phyloP scores from a whole-genome alignment of 2,329 filamentous ascomycete genomes.

The Scytalidium sp. region DNA sequence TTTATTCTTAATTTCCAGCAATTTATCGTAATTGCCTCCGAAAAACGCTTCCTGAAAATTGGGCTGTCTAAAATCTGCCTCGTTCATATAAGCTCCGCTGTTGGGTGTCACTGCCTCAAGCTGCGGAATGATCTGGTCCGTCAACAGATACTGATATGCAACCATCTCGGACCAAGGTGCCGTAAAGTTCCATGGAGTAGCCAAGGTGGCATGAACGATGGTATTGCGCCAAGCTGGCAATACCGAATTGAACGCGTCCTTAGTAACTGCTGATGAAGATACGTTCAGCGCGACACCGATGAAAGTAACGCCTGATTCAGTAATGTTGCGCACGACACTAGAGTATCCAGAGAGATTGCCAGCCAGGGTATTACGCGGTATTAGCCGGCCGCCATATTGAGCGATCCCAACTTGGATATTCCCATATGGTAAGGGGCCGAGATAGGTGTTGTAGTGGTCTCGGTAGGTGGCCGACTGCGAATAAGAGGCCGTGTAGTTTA shows the following conservation, averaged over 20 bases:
- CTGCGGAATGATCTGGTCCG: constrained; percentile 27
- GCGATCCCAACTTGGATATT: constrained; percentile 24
- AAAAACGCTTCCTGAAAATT: constrained; percentile 43
- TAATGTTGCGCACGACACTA: constrained; percentile 29
- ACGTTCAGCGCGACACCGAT: constrained; percentile 32
- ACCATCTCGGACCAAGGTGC: constrained; percentile 25
- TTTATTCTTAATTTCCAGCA: constrained; percentile 45
- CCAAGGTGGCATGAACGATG: constrained; percentile 30
- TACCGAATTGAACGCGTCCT: constrained; percentile 31
- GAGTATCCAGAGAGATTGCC: constrained; percentile 18
- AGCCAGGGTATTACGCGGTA: constrained; percentile 33
- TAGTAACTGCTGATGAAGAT: constrained; percentile 8
- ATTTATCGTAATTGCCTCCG: constrained; percentile 39
- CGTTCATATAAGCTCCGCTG: constrained; percentile 47
- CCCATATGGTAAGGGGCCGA: constrained; percentile 25
- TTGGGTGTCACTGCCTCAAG: constrained; percentile 37
- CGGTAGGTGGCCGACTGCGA: constrained; percentile 18
- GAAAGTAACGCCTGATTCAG: constrained; percentile 29
- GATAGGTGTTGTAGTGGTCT: constrained; percentile 29
- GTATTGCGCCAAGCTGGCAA: constrained; percentile 39
- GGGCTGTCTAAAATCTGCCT: constrained; percentile 44
- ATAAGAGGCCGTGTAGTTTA: constrained; percentile 26
- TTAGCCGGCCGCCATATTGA: constrained; percentile 40
- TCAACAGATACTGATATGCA: constrained; percentile 26
- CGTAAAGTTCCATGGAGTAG: constrained; percentile 31